A percentile compares a stretch with the other conserved stretches of the same genome.
Conservation (phyloP, 2,329 filamentous ascomycete genomes). For the Apiospora arundinis region DNA sequence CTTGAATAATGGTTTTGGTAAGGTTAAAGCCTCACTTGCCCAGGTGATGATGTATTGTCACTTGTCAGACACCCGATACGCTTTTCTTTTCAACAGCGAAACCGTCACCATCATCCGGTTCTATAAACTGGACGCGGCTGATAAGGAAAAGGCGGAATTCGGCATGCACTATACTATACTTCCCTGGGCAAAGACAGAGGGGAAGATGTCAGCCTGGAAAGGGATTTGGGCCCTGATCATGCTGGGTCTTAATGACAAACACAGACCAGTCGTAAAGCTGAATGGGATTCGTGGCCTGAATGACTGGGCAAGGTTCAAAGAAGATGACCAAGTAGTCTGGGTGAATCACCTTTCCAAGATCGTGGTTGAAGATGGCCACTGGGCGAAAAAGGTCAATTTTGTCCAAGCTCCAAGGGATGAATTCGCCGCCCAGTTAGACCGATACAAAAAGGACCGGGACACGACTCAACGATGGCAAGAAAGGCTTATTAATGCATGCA, state of each 20-base stretch:
- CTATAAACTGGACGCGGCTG: background rate
- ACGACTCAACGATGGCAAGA: too few species aligned
- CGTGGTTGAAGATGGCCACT: background rate
- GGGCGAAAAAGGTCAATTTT: background rate
- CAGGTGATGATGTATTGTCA: background rate
- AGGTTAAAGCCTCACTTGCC: background rate
- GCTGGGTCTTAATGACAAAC: background rate
- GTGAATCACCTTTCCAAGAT: background rate
- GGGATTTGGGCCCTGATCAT: background rate
- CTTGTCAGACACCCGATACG: background rate
- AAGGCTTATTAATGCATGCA: too few species aligned
- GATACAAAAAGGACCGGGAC: background rate
- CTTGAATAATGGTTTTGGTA: too few species aligned
- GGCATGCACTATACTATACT: background rate
- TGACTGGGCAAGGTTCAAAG: background rate
- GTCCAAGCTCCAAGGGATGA: background rate
- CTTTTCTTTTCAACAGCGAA: background rate
- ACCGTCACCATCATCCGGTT: background rate
- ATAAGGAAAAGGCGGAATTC: too few species aligned
- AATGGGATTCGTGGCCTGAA: background rate
- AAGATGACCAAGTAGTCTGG: background rate
- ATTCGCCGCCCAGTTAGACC: background rate
- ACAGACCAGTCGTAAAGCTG: background rate
- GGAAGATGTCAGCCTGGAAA: background rate
- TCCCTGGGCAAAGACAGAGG: background rate